Conservation (phyloP, 768 basidiomycete species). For the Bullera alba region DNA sequence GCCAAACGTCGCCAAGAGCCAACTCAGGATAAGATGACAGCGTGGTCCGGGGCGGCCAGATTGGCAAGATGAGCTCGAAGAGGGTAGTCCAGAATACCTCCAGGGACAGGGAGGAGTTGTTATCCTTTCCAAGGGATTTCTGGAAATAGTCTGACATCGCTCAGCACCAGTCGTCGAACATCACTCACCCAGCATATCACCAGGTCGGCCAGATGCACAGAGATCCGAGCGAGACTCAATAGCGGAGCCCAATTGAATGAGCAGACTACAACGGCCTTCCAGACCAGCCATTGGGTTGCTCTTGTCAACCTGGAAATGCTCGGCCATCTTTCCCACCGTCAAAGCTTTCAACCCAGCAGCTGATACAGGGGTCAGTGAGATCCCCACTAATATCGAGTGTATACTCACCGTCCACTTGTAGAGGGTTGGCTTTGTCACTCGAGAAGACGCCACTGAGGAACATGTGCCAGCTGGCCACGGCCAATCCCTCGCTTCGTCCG, state of each 20-base stretch:
- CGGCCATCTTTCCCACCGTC: conserved; percentile 56
- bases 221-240: conserved; percentile 59
- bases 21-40: conserved; percentile 53
- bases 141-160: conserved; percentile 9
- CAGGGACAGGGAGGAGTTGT: conserved; percentile 59
- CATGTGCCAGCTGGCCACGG: conserved; percentile 85
- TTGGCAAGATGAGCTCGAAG: conserved; percentile 71
- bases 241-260: conserved; percentile 66
- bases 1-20: conserved; percentile 89
- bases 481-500: conserved; percentile 64
- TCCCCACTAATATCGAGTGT: conserved; percentile 1
- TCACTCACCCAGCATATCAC: conserved; percentile 65
- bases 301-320: conserved; percentile 68
- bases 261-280: conserved; percentile 71
- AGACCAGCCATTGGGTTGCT: conserved; percentile 84
- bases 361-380: conserved; percentile 37
- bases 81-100: conserved; percentile 81
- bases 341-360: conserved; percentile 65
- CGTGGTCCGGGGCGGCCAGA: conserved; percentile 75
- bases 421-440: conserved; percentile 55
- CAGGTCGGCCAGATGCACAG: conserved; percentile 68
- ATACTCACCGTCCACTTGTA: conserved; percentile 69
- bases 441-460: conserved; percentile 79
- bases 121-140: conserved; percentile 23
- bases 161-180: neutral